These are phyloP conservation scores for Aspergillus vadensis DNA, from an alignment of 2,329 filamentous ascomycete genomes.

Conservation along the genomic window DNA sequence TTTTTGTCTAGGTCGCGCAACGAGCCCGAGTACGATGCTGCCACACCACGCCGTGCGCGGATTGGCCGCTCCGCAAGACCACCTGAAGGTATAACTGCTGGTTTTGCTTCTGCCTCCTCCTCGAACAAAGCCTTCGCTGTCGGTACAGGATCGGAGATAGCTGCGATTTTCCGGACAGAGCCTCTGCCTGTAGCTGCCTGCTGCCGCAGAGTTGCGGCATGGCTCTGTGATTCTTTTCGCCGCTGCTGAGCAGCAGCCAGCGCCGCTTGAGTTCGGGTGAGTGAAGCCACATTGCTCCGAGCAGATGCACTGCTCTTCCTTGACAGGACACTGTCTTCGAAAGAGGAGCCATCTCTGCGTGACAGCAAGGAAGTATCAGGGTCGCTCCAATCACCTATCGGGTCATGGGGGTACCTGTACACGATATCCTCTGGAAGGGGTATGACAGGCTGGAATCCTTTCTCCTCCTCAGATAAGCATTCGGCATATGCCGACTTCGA, in stretches of 20 bases:
- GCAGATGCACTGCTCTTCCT: slow-evolving; percentile 30
- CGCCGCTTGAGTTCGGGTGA: slow-evolving; percentile 42
- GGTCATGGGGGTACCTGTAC: slow-evolving; percentile 47
- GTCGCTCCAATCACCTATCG: slow-evolving; percentile 46
- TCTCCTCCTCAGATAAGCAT: slow-evolving; percentile 49
- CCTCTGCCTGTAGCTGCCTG: slow-evolving; percentile 42
- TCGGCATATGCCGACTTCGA: slow-evolving; percentile 51
- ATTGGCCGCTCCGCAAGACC: slow-evolving; percentile 45
- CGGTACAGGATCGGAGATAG: slow-evolving; percentile 27
- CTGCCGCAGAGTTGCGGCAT: slow-evolving; percentile 51
- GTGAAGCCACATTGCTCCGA: slow-evolving; percentile 31
- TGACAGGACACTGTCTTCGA: slow-evolving; percentile 33
- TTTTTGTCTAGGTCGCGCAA: slow-evolving; percentile 34
- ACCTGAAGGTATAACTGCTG: slow-evolving; percentile 25
- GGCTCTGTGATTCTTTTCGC: slow-evolving; percentile 45
- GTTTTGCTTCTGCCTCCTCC: slow-evolving; percentile 19
- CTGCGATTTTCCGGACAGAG: slow-evolving; percentile 31
- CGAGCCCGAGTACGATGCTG: slow-evolving; percentile 38
- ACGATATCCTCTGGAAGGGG: slow-evolving; percentile 49
- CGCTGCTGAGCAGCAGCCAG: slow-evolving; percentile 45
- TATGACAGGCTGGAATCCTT: slow-evolving; percentile 48
- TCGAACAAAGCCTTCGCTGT: slow-evolving; percentile 22
- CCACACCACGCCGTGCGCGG: slow-evolving; percentile 38
- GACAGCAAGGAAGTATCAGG: slow-evolving; percentile 23
- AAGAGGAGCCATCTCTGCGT: slow-evolving; percentile 28